These are phyloP conservation scores for Elsinoe necatrix DNA, from an alignment of 2,329 filamentous ascomycete species.

Conservation along the genomic window DNA sequence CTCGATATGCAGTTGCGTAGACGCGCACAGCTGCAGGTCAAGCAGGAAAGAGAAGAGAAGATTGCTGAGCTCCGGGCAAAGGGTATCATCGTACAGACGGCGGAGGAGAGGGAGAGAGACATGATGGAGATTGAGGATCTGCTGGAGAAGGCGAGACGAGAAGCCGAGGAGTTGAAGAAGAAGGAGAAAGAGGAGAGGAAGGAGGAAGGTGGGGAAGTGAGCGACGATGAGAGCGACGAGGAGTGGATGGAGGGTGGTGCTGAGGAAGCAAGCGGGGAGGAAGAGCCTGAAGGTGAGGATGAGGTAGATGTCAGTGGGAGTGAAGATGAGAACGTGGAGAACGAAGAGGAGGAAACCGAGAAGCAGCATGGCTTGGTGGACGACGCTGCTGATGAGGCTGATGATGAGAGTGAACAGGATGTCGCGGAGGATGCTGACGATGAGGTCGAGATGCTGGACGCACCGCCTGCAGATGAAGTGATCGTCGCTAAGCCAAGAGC, in stretches of 20 bases:
- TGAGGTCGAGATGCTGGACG: slow-evolving; percentile 23
- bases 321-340: slow-evolving; percentile 24
- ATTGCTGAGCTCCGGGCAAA: slow-evolving; percentile 69
- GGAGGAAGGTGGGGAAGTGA: slow-evolving; percentile 39
- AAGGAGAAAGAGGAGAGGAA: slow-evolving; percentile 58
- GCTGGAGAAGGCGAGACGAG: slow-evolving; percentile 71
- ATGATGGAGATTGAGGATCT: slow-evolving; percentile 80
- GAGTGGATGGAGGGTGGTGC: slow-evolving; percentile 30
- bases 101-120: slow-evolving; percentile 76
- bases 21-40: slow-evolving; percentile 72
- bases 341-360: slow-evolving; percentile 31
- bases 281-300: slow-evolving; percentile 32
- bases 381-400: slow-evolving; percentile 23
- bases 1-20: slow-evolving; percentile 60
- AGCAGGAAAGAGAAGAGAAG: slow-evolving; percentile 64
- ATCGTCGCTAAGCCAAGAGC: slow-evolving; percentile 20
- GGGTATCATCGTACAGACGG: slow-evolving; percentile 72
- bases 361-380: slow-evolving; percentile 23
- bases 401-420: slow-evolving; percentile 25
- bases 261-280: slow-evolving; percentile 28
- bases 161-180: slow-evolving; percentile 70
- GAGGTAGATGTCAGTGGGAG: slow-evolving; percentile 20
- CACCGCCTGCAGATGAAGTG: slow-evolving; percentile 30
- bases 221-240: slow-evolving; percentile 49
- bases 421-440: slow-evolving; percentile 27